Base-by-base conservation (phyloP, 129 eudicot genomes). In the Tanacetum coccineum region DNA sequence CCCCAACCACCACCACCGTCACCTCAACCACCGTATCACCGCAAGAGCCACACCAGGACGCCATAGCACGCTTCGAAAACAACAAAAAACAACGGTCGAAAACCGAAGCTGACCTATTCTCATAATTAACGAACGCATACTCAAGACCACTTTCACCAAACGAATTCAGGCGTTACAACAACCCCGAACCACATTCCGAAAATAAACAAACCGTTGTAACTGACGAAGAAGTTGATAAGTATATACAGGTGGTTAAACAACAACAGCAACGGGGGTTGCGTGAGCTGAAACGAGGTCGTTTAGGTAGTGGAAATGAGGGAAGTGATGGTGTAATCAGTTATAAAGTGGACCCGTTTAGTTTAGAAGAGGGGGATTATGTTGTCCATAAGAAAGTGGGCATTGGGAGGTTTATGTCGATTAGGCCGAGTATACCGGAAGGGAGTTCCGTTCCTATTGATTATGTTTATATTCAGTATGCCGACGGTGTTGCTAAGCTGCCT, bases 401-500 rank as follows among this genome's bases (percentile, higher is more conserved):
- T 46, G 96, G 98, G 15, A 74, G 95, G 1, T 92, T 92, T 71
- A 92, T 84, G 12, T 88, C 89, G 15, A 86, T 92, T 57, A 86
- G 91, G 66, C 84, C 77, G 42, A 95, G 91, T 68, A 74, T 83
- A 17, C 80, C 85, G 1, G 81, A 80, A 8, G 83, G 68, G 51
- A 72, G 78, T 12, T 52, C 78, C 0, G 66, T 72, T 44, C 89
- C 96, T 0, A 77, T 82, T 77, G 98, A 92, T 78, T 88, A 83
- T 59, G 98, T 86, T 13, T 92, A 88, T 61, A 92, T 92, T 49
- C 91, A 92, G 89, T 92, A 88, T 64, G 87, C 91, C 53, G 98
- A 92, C 72, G 98, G 95, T 22, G 91, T 92, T 72, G 98, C 98
- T 66, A 92, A 92, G 79, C 87, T 92, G 1, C 96, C 98, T 46